Evolutionary conservation across 2,329 filamentous ascomycete species (phyloP), one percentile per base, ranked within the genome.

Genomic region (Didymella glomerata): DNA sequence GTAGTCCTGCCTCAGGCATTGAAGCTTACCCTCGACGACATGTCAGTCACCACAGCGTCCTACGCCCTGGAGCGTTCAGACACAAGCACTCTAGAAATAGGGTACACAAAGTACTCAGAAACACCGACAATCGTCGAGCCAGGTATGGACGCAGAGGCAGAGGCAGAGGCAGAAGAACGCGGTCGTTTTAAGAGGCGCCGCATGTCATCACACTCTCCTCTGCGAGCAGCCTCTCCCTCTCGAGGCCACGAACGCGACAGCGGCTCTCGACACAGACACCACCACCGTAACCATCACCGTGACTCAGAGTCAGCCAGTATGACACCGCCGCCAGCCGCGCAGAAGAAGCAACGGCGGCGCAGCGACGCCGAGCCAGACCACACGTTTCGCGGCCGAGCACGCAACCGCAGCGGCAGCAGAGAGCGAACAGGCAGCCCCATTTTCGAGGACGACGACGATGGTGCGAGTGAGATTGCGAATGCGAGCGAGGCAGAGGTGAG

Each of bases 331-430:
- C 62, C 62, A 24, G 30, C 58, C 6, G 46, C 22, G 10, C 63
- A 65, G 48, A 70, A 68, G 61, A 75, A 71, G 57, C 66, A 63
- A 27, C 57, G 74, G 8, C 63, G 74, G 25, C 62, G 75, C 14
- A 76, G 73, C 58, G 74, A 77, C 36, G 74, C 73, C 3, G 72
- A 74, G 55, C 69, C 67, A 9, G 74, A 77, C 41, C 74, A 76
- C 52, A 76, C 70, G 3, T 68, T 76, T 41, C 65, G 75, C 16
- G 75, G 75, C 1, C 65, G 75, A 8, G 66, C 62, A 41, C 62
- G 74, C 41, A 71, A 71, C 42, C 61, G 73, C 20, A 73, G 69
- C 20, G 59, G 61, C 36, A 66, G 62, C 48, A 53, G 64, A 41
- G 54, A 60, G 14, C 57, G 68, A 41, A 68, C 66, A n/a, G 51